Evolutionary conservation across 305 asterid species (phyloP).

Genomic region (Solanum aculeatissimum): DNA sequence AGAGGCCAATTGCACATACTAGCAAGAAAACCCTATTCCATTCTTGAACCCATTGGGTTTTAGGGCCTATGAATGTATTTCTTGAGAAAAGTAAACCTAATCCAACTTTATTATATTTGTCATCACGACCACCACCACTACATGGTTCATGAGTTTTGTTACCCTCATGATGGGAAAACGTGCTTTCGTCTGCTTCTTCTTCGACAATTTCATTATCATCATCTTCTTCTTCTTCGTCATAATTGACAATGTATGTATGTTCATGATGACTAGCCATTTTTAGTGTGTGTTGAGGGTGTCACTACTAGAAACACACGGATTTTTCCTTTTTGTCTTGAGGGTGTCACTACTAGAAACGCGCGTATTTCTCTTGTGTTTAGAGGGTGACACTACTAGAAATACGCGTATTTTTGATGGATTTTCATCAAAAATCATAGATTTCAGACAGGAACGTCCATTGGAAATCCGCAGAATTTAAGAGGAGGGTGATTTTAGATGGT

Average conservation of each 20-base stretch:
- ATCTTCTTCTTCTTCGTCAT: neutral
- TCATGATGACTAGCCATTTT: neutral
- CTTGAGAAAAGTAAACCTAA: neutral
- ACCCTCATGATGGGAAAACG: neutral
- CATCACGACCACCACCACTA: neutral
- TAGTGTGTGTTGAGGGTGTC: neutral
- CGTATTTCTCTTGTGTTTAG: neutral
- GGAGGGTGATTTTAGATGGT: neutral
- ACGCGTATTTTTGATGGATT: neutral
- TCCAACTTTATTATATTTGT: neutral
- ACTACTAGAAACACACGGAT: neutral
- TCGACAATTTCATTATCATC: constrained; percentile 5
- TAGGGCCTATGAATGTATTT: constrained; percentile 35
- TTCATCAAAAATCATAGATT: neutral
- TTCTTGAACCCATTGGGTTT: constrained; percentile 56
- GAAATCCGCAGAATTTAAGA: neutral
- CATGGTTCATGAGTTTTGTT: neutral
- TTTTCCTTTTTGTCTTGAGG: neutral
- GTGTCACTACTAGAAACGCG: neutral
- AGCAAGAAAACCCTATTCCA: constrained; percentile 77
- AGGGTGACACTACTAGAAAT: neutral
- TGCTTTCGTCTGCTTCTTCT: constrained; percentile 1
- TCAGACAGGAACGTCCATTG: neutral
- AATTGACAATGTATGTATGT: neutral
- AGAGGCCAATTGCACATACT: constrained; percentile 60